Conservation (phyloP, 495 filamentous ascomycete genomes). For the Tuber brumale region DNA sequence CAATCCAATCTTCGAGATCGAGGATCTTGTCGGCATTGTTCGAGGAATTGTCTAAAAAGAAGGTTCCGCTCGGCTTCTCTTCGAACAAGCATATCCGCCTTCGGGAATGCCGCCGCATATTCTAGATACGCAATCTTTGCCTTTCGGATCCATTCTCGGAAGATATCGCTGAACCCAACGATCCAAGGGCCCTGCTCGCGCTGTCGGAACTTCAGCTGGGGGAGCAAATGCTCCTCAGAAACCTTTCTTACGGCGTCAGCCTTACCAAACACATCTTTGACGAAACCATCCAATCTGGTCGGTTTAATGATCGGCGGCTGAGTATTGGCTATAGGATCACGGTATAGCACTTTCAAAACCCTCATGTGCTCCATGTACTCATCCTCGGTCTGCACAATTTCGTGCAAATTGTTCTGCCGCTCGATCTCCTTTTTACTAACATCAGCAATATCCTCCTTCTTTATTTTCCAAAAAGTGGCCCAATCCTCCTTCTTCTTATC, state of each 20-base stretch:
- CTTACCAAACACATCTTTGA: constrained; percentile 80
- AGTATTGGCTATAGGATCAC: constrained; percentile 66
- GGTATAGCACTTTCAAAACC: constrained; percentile 74
- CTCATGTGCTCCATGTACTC: constrained; percentile 80
- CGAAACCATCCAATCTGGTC: constrained; percentile 66
- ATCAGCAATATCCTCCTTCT: constrained; percentile 62
- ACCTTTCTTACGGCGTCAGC: constrained; percentile 82
- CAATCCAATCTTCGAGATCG: constrained; percentile 80
- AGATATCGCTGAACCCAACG: constrained; percentile 90
- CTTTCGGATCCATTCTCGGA: constrained; percentile 97
- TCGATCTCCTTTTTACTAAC: constrained; percentile 80
- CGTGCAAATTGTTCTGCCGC: constrained; percentile 88
- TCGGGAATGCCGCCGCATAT: constrained; percentile 81
- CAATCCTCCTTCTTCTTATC: constrained; percentile 73
- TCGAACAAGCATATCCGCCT: constrained; percentile 72
- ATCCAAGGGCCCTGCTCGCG: constrained; percentile 95
- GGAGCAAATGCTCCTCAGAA: constrained; percentile 88
- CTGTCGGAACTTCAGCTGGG: constrained; percentile 94
- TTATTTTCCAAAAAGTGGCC: constrained; percentile 83
- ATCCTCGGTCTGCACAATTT: constrained; percentile 92
- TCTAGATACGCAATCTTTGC: constrained; percentile 82
- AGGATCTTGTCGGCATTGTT: constrained; percentile 68
- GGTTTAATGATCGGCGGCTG: constrained; percentile 75
- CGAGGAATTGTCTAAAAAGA: constrained; percentile 78
- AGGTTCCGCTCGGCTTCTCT: constrained; percentile 80